Conservation (phyloP, 2,329 filamentous ascomycete genomes). For the Fusarium nygamai region DNA sequence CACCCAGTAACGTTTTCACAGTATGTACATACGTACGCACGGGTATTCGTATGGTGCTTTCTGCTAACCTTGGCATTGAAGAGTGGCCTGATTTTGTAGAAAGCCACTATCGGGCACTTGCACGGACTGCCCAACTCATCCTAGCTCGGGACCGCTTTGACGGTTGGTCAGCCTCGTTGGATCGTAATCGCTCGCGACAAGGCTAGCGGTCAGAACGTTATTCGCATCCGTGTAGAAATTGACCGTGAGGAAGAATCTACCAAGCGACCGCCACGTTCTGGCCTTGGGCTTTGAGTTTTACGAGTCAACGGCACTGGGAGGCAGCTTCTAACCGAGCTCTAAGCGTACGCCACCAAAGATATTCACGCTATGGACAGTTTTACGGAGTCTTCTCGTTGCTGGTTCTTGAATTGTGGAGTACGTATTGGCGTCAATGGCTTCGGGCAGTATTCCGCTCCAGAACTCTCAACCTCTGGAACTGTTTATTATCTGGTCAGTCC, state of each 20-base stretch:
- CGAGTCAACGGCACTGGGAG: conserved; percentile 13
- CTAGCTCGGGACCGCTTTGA: conserved; percentile 15
- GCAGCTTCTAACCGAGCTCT: conserved; percentile 15
- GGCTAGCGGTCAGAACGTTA: conserved; percentile 15
- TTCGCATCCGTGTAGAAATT: not conserved
- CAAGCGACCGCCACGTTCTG: conserved; percentile 9
- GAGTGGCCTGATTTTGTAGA: conserved; percentile 39
- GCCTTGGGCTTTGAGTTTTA: not conserved
- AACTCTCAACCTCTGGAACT: not conserved
- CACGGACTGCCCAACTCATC: conserved; percentile 26
- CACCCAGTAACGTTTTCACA: conserved; percentile 30
- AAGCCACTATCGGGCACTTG: conserved; percentile 27
- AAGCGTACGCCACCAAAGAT: conserved; percentile 23
- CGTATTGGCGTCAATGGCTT: not conserved
- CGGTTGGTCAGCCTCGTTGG: conserved; percentile 25
- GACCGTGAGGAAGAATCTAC: not conserved
- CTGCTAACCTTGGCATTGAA: conserved; percentile 24
- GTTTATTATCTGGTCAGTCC: not conserved
- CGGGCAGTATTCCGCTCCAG: conserved; percentile 3
- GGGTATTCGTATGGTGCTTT: not conserved
- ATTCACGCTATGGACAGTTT: conserved; percentile 1
- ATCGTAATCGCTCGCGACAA: conserved; percentile 3
- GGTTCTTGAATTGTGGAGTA: not conserved
- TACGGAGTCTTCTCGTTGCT: not conserved
- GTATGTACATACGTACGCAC: not conserved